Evolutionary conservation across 148 eudicot species (phyloP).

Genomic region (Chenopodium berlandieri): DNA sequence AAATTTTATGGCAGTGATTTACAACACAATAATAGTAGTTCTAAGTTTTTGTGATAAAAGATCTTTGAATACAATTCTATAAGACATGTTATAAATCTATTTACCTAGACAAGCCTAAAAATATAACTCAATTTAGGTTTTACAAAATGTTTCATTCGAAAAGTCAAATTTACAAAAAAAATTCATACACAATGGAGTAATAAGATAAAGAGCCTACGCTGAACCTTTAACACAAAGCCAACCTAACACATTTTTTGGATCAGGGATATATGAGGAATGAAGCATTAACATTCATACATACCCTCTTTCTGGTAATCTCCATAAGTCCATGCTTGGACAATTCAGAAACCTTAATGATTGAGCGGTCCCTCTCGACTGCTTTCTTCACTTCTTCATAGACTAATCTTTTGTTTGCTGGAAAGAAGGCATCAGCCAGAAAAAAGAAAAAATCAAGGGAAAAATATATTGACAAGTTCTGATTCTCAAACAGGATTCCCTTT

Average conservation of each 20-base stretch:
- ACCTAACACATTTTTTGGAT: neutral
- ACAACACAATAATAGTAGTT: neutral
- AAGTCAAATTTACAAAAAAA: neutral
- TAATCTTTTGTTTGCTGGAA: constrained; percentile 76
- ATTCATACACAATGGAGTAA: neutral
- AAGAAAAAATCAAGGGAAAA: constrained; percentile 3
- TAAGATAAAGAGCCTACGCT: neutral
- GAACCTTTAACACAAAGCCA: neutral
- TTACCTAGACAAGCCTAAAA: neutral
- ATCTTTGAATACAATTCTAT: too few relatives aligned
- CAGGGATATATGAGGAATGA: neutral
- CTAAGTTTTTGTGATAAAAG: too few relatives aligned
- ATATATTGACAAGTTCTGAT: neutral
- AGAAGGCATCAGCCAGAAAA: constrained; percentile 11
- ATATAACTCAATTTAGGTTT: neutral
- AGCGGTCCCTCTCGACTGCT: constrained; percentile 90
- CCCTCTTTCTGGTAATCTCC: constrained; percentile 95
- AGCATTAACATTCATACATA: constrained; percentile 30
- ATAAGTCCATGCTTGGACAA: constrained; percentile 84
- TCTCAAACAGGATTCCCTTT: neutral
- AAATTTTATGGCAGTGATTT: neutral
- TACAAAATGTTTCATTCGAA: neutral
- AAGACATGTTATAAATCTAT: neutral
- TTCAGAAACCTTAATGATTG: constrained; percentile 78
- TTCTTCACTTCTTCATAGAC: constrained; percentile 89